Conservation (phyloP, 495 filamentous ascomycete species). For the Tetracladium marchalianum region DNA sequence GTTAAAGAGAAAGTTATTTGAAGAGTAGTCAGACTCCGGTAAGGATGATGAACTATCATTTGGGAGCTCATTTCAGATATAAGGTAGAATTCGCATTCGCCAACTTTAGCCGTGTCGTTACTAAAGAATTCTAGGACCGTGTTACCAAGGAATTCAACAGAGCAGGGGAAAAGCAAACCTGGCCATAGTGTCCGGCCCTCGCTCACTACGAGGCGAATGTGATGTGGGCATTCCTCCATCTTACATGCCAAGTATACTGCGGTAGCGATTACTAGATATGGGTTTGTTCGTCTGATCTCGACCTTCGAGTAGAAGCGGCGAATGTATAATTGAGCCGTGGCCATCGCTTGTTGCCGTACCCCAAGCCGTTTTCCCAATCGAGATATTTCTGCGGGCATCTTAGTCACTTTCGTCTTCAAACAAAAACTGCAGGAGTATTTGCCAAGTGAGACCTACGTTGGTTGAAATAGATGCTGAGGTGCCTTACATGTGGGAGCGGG, state of each 20-base stretch:
- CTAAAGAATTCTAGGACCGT: slow-evolving; percentile 59
- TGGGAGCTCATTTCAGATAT: slow-evolving; percentile 94
- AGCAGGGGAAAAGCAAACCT: slow-evolving; percentile 35
- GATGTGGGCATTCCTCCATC: slow-evolving; percentile 96
- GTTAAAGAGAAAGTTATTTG: slow-evolving; percentile 58
- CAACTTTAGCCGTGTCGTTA: slow-evolving; percentile 75
- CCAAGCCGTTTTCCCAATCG: slow-evolving; percentile 71
- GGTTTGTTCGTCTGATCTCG: slow-evolving; percentile 86
- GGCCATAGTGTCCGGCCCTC: slow-evolving; percentile 87
- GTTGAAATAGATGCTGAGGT: slow-evolving; percentile 87
- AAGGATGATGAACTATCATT: slow-evolving; percentile 94
- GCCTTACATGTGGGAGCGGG: slow-evolving; percentile 68
- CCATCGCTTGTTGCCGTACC: slow-evolving; percentile 83
- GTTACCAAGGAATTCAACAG: slow-evolving; percentile 9
- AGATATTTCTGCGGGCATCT: slow-evolving; percentile 50
- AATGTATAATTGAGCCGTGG: slow-evolving; percentile 89
- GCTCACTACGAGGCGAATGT: slow-evolving; percentile 77
- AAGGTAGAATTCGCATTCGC: slow-evolving; percentile 92
- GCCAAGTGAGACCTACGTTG: slow-evolving; percentile 48
- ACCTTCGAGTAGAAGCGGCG: slow-evolving; percentile 89
- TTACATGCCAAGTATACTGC: slow-evolving; percentile 95
- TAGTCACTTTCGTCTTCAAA: not conserved
- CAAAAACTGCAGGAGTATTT: not conserved
- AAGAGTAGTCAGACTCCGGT: slow-evolving; percentile 72
- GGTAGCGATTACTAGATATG: slow-evolving; percentile 82